phyloP scores from a whole-genome alignment of 2,329 filamentous ascomycete species.

The Colletotrichum tamarilloi region DNA sequence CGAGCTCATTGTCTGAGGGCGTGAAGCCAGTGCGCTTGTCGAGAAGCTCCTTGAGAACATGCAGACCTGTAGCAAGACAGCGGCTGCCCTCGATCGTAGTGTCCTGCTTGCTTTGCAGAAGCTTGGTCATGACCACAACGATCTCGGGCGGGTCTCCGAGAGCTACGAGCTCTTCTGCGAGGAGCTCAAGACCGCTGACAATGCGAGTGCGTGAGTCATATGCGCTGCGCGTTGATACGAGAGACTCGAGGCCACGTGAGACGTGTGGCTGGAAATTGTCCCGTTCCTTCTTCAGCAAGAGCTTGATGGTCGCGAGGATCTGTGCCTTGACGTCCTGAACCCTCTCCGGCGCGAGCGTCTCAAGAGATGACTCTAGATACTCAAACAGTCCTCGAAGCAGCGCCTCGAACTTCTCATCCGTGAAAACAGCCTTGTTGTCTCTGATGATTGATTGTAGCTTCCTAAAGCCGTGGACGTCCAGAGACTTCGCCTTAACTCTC shows the following conservation, averaged over 20 bases:
- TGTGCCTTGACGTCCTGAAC: slow-evolving; percentile 79
- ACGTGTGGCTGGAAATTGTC: slow-evolving; percentile 76
- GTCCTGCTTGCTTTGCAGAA: slow-evolving; percentile 58
- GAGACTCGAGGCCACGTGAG: slow-evolving; percentile 72
- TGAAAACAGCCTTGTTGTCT: slow-evolving; percentile 71
- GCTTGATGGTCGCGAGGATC: slow-evolving; percentile 78
- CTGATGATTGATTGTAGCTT: slow-evolving; percentile 81
- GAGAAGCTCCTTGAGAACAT: slow-evolving; percentile 70
- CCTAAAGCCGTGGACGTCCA: slow-evolving; percentile 86
- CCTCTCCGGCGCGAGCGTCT: slow-evolving; percentile 69
- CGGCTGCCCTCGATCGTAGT: slow-evolving; percentile 58
- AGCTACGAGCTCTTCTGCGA: slow-evolving; percentile 77
- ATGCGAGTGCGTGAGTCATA: slow-evolving; percentile 79
- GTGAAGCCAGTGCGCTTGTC: slow-evolving; percentile 59
- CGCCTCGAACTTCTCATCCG: slow-evolving; percentile 75
- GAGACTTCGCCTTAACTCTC: slow-evolving; percentile 75
- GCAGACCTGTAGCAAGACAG: slow-evolving; percentile 71
- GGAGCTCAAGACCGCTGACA: slow-evolving; percentile 77
- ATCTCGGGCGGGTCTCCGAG: slow-evolving; percentile 74
- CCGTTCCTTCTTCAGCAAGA: slow-evolving; percentile 76
- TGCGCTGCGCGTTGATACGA: slow-evolving; percentile 72
- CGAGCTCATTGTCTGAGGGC: slow-evolving; percentile 64
- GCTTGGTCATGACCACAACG: slow-evolving; percentile 62
- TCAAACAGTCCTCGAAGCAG: slow-evolving; percentile 76
- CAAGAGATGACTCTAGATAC: slow-evolving; percentile 73